Evolutionary conservation across 73 alveolate genomes (phyloP).

Genomic region (Uronychia setigera): DNA sequence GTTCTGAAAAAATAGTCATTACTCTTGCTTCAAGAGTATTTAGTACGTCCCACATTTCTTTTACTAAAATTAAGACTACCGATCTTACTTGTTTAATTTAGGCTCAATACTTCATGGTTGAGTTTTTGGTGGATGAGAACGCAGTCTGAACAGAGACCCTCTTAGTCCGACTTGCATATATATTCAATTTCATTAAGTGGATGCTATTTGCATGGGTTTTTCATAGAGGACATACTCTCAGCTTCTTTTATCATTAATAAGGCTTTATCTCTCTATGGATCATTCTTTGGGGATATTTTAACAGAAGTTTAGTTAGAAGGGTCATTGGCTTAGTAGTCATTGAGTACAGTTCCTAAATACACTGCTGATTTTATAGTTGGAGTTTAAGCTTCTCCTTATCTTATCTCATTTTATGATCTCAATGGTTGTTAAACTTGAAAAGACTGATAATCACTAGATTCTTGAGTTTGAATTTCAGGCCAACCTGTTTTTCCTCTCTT

Average conservation of each 20-base stretch:
- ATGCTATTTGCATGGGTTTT: conserved; percentile 60
- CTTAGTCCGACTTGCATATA: conserved; percentile 57
- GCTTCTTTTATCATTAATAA: not conserved
- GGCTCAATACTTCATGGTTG: conserved; percentile 54
- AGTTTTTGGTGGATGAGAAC: conserved; percentile 8
- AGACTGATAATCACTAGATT: too few relatives aligned
- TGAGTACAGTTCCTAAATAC: not conserved
- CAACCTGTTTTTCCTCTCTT: too few relatives aligned
- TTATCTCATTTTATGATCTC: too few relatives aligned
- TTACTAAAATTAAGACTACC: not conserved
- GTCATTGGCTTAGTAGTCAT: too few relatives aligned
- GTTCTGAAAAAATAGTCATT: conserved; percentile 29
- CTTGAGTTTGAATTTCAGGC: too few relatives aligned
- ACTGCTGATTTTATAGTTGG: not conserved
- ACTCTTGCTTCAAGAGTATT: conserved; percentile 40
- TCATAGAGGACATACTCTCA: not conserved
- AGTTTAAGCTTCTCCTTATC: too few relatives aligned
- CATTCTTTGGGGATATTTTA: not conserved
- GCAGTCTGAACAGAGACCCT: conserved; percentile 68
- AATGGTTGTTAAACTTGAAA: too few relatives aligned
- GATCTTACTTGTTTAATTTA: conserved; percentile 15
- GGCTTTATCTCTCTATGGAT: not conserved
- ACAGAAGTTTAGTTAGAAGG: too few relatives aligned
- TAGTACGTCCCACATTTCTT: conserved; percentile 47
- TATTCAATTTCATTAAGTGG: conserved; percentile 47